Percentiles rank a stretch among this genome's conserved stretches.
phyloP scores from a whole-genome alignment of 305 asterid genomes.

The Fraxinus baroniana region DNA sequence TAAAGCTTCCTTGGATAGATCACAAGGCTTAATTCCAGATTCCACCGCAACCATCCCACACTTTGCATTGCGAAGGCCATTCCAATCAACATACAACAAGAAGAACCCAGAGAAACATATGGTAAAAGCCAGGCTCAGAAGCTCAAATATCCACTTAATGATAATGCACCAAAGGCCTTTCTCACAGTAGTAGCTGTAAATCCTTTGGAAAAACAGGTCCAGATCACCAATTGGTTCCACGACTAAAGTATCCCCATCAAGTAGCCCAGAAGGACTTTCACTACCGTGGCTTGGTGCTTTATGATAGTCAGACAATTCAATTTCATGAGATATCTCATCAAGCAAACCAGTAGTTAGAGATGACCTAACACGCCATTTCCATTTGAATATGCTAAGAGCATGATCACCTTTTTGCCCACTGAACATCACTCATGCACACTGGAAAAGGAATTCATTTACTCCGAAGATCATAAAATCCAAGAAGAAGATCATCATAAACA shows the following conservation, averaged over 20 bases:
- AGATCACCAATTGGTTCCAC: conserved; percentile 76
- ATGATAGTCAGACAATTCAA: conserved; percentile 79
- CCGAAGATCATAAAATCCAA: conserved; percentile 9
- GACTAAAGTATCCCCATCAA: conserved; percentile 69
- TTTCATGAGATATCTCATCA: conserved; percentile 59
- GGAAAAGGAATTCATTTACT: background rate
- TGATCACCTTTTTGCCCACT: conserved; percentile 63
- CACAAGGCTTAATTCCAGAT: conserved; percentile 93
- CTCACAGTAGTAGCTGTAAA: conserved; percentile 83
- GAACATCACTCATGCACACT: conserved; percentile 70
- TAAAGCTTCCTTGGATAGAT: conserved; percentile 85
- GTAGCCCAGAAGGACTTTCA: conserved; percentile 96
- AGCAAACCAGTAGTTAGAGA: conserved; percentile 67
- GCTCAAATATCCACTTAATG: conserved; percentile 84
- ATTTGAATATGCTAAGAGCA: conserved; percentile 62
- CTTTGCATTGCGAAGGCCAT: conserved; percentile 86
- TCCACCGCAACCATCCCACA: conserved; percentile 99
- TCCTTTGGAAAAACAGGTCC: conserved; percentile 89
- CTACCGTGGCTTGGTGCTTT: conserved; percentile 76
- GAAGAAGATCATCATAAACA: conserved; percentile 7
- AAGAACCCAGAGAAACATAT: conserved; percentile 88
- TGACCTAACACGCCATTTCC: conserved; percentile 58
- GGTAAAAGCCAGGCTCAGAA: conserved; percentile 75
- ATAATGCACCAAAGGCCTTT: conserved; percentile 96
- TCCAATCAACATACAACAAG: conserved; percentile 84